Conservation (phyloP, 1,284 basidiomycete genomes). For the Mycosarcoma maydis region DNA sequence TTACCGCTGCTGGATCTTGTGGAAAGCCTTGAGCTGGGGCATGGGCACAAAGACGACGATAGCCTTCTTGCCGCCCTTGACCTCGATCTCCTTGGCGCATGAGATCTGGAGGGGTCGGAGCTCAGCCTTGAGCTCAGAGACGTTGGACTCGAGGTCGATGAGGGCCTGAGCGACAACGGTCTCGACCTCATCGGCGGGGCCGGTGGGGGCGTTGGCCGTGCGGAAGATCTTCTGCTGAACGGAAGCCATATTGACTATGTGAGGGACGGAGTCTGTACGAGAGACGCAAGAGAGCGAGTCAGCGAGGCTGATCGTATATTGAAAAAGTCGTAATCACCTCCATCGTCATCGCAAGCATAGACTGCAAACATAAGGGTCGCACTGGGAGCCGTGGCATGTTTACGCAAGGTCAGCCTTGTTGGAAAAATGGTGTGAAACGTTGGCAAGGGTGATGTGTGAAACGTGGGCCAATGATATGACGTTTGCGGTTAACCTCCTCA, state of each 20-base stretch:
- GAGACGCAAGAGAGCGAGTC: slow-evolving; percentile 7
- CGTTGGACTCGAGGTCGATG: slow-evolving; percentile 96
- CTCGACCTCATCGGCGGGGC: slow-evolving; percentile 91
- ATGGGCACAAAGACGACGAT: slow-evolving; percentile 98
- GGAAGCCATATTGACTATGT: slow-evolving; percentile 61
- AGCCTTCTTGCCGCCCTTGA: slow-evolving; percentile 96
- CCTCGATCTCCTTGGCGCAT: slow-evolving; percentile 97
- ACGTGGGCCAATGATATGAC: too few relatives aligned
- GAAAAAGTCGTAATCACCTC: not conserved
- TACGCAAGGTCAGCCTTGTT: too few relatives aligned
- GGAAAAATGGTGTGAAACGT: too few relatives aligned
- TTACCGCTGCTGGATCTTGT: slow-evolving; percentile 96
- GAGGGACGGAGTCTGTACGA: slow-evolving; percentile 33
- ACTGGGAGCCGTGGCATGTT: too few relatives aligned
- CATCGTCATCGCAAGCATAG: slow-evolving; percentile 16
- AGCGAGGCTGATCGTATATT: slow-evolving; percentile 3
- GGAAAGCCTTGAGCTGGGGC: slow-evolving; percentile 97
- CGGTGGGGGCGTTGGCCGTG: slow-evolving; percentile 89
- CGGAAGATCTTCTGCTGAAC: slow-evolving; percentile 82
- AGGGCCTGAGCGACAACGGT: slow-evolving; percentile 92
- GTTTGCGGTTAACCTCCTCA: too few relatives aligned
- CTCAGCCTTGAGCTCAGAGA: slow-evolving; percentile 95
- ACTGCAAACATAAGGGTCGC: too few relatives aligned
- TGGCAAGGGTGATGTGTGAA: too few relatives aligned
- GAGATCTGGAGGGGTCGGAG: slow-evolving; percentile 95